These are phyloP conservation scores for Phytopythium sindhum DNA, from an alignment of 352 stramenopile species.

Conservation along the genomic window DNA sequence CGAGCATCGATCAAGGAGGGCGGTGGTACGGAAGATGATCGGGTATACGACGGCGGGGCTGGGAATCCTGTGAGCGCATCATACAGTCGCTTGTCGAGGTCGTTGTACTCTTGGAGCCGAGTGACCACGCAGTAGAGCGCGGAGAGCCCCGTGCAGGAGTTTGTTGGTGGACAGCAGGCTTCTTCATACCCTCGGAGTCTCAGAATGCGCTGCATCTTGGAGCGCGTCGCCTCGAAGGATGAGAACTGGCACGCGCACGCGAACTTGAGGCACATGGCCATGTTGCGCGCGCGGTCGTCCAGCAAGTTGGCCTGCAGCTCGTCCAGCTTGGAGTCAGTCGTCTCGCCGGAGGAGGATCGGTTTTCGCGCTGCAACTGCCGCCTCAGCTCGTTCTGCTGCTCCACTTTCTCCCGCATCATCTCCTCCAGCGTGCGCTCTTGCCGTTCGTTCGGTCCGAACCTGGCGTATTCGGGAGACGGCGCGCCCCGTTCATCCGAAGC, in stretches of 20 bases:
- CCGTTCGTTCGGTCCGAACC: slow-evolving; percentile 8
- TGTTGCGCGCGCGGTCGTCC: slow-evolving; percentile 63
- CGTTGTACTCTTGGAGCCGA: slow-evolving; percentile 67
- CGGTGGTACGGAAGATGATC: not conserved
- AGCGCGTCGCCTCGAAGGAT: slow-evolving; percentile 48
- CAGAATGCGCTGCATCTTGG: slow-evolving; percentile 66
- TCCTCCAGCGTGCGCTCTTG: not conserved
- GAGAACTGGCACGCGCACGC: slow-evolving; percentile 73
- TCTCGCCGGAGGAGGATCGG: slow-evolving; percentile 8
- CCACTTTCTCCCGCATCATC: not conserved
- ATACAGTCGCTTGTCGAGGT: slow-evolving; percentile 64
- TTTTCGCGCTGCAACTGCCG: slow-evolving; percentile 14
- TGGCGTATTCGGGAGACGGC: slow-evolving; percentile 10
- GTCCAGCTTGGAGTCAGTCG: slow-evolving; percentile 28
- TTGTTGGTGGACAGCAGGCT: slow-evolving; percentile 36
- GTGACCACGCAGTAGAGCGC: slow-evolving; percentile 65
- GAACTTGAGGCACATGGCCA: slow-evolving; percentile 64
- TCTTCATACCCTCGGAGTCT: slow-evolving; percentile 41
- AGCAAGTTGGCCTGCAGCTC: slow-evolving; percentile 66
- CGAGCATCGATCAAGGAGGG: not conserved
- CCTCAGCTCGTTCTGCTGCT: slow-evolving; percentile 1
- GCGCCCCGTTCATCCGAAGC: slow-evolving; percentile 3
- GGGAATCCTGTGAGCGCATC: slow-evolving; percentile 47
- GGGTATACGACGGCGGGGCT: not conserved
- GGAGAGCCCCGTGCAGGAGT: slow-evolving; percentile 19